Percentiles rank a stretch among this genome's conserved stretches.
These are phyloP conservation scores for Colletotrichum sp. DNA, from an alignment of 2,329 filamentous ascomycete species.

Conservation along the genomic window DNA sequence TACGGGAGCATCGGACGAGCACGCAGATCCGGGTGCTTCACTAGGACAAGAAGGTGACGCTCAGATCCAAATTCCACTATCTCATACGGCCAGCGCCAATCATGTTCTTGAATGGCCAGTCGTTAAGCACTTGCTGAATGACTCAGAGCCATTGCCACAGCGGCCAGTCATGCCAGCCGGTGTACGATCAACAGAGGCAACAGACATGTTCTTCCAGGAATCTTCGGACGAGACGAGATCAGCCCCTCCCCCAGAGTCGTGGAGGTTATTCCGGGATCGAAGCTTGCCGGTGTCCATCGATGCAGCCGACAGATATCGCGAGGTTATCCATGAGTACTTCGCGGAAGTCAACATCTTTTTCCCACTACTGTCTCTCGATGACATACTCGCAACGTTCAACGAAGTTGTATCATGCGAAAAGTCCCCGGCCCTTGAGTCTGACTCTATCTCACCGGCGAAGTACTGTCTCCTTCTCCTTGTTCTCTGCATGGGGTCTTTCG, in stretches of 20 bases:
- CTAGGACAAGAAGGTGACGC: background rate
- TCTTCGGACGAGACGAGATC: background rate
- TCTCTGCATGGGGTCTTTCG: slow-evolving; percentile 18
- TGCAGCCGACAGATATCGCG: background rate
- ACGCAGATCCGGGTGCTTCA: background rate
- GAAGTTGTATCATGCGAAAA: background rate
- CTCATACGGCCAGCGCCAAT: slow-evolving; percentile 27
- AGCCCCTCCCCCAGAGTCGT: slow-evolving; percentile 9
- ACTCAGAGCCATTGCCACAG: background rate
- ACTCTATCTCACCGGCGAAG: background rate
- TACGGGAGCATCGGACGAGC: background rate
- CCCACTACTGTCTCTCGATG: background rate
- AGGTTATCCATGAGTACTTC: slow-evolving; percentile 26
- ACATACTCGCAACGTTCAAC: background rate
- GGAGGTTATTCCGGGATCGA: slow-evolving; percentile 18
- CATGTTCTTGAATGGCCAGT: slow-evolving; percentile 27
- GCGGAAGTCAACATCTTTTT: slow-evolving; percentile 30
- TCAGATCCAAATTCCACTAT: slow-evolving; percentile 22
- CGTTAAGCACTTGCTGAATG: slow-evolving; percentile 21
- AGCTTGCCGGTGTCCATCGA: background rate
- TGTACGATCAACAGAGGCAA: slow-evolving; percentile 9
- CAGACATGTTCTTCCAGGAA: slow-evolving; percentile 14
- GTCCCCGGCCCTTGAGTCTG: background rate
- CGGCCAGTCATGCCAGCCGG: background rate
- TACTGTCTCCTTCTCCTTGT: slow-evolving; percentile 23